These are phyloP conservation scores for Pythium folliculosum DNA, from an alignment of 352 stramenopile genomes.

Conservation along the genomic window DNA sequence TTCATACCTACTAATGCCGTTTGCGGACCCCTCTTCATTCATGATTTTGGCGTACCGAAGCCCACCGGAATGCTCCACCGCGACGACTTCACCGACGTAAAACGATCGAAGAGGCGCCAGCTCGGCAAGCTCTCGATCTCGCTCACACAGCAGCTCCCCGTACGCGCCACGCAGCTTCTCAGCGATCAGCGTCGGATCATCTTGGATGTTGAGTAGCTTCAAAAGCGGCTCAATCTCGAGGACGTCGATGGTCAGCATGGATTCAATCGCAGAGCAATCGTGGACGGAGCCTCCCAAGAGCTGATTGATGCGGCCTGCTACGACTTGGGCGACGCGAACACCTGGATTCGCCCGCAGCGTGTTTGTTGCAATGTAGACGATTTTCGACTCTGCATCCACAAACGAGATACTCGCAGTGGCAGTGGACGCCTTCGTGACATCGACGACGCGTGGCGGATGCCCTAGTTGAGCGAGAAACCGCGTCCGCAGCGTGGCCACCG, in stretches of 20 bases:
- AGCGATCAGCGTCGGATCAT: slow-evolving; percentile 57
- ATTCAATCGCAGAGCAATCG: slow-evolving; percentile 67
- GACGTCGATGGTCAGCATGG: slow-evolving; percentile 57
- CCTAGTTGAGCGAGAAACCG: slow-evolving; percentile 66
- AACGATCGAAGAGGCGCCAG: slow-evolving; percentile 69
- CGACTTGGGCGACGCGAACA: slow-evolving; percentile 57
- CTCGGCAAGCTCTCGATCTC: slow-evolving; percentile 51
- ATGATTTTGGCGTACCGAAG: slow-evolving; percentile 71
- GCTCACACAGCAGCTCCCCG: slow-evolving; percentile 51
- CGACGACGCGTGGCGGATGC: slow-evolving; percentile 44
- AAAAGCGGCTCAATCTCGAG: slow-evolving; percentile 52
- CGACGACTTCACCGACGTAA: slow-evolving; percentile 67
- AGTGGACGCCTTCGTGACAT: slow-evolving; percentile 61
- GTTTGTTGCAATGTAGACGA: slow-evolving; percentile 58
- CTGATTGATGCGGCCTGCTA: slow-evolving; percentile 72
- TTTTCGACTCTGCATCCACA: slow-evolving; percentile 37
- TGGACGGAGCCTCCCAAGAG: slow-evolving; percentile 58
- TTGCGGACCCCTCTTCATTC: slow-evolving; percentile 35
- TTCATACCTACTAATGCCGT: slow-evolving; percentile 56
- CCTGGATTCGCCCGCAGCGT: slow-evolving; percentile 35
- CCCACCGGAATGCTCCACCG: slow-evolving; percentile 46
- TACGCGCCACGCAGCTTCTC: slow-evolving; percentile 68
- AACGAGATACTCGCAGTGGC: slow-evolving; percentile 61
- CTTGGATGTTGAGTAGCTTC: slow-evolving; percentile 62
- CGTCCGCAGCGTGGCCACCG: slow-evolving; percentile 52